Evolutionary conservation across 2,329 filamentous ascomycete species (phyloP), one percentile per base, ranked within the genome.

Genomic region (Trichophyton equinum): DNA sequence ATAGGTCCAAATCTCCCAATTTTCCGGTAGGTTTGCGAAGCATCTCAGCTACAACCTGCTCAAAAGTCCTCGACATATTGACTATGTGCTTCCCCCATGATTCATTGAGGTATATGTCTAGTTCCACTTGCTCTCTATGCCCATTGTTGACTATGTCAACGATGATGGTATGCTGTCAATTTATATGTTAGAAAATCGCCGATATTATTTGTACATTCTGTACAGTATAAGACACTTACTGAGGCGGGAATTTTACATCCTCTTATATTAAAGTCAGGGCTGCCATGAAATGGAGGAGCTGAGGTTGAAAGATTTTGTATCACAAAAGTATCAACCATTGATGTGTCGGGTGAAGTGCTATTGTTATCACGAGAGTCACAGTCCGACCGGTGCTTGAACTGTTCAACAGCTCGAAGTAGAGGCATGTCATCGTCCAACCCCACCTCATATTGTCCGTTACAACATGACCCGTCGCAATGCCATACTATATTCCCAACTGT

Each of bases 21-120:
- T 44, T 57, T n/a, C 55, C 55, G 15, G 55, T 44, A 42, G 55
- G 55, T 25, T 57, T 57, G 8, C 18, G 36, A 11, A 57, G 55
- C 55, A 57, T 57, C n/a, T 57, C 55, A 30, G 55, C 36, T 27
- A 57, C 55, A 27, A 57, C 55, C 15, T 57, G 55, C 18, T 57
- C 33, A 13, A 57, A 57, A 25, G 55, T 57, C 22, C 36, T 57
- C 40, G 25, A 57, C 55, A 57, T 57, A 13, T 57, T 57, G 8
- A 3, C 22, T 22, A 57, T 27, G 11, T 44, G 55, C 5, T 42
- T 57, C 27, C 40, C 20, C 11, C 27, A 44, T 30, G 9, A 13
- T 44, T 57, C 40, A 57, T 44, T 57, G 36, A 57, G 36, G 38
- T 42, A 25, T 5, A 57, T 9, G 1, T 44, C 40, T 13, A 57